Conservation (phyloP, 495 filamentous ascomycete genomes). For the Aspergillus nidulans region DNA sequence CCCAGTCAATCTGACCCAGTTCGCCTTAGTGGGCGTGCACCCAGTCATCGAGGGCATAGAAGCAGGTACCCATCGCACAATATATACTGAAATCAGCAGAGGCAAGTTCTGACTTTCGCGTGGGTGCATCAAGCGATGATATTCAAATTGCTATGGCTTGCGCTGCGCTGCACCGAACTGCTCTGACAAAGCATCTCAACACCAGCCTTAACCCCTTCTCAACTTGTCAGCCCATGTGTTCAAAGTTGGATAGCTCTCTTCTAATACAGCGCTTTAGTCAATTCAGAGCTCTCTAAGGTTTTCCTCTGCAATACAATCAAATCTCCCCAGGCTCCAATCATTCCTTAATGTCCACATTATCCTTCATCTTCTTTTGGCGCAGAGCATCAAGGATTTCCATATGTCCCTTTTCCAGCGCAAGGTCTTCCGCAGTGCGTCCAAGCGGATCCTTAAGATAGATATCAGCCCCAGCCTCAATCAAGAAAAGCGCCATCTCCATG, state of each 20-base stretch:
- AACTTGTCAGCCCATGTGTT: neutral
- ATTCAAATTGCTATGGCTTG: neutral
- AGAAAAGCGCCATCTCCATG: conserved; percentile 3
- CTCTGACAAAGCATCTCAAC: neutral
- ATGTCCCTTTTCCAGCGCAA: no score
- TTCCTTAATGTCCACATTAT: neutral
- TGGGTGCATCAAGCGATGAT: neutral
- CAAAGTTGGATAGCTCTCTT: neutral
- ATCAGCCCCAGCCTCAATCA: conserved; percentile 6
- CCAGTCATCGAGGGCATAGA: neutral
- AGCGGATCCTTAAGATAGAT: conserved; percentile 1
- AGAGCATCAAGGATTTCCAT: no score
- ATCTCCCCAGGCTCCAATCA: neutral
- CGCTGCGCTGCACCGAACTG: neutral
- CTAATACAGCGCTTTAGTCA: neutral
- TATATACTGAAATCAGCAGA: neutral
- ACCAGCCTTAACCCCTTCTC: neutral
- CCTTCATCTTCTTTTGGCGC: no score
- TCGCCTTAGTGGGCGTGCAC: neutral
- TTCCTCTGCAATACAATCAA: neutral
- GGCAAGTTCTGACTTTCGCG: neutral
- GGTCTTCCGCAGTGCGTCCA: conserved; percentile 2
- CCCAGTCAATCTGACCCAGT: neutral
- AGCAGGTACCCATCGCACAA: neutral
- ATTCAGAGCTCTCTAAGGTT: neutral